Evolutionary conservation across 1,139 yeast species (phyloP).

Genomic region (Taiozyma sp.): DNA sequence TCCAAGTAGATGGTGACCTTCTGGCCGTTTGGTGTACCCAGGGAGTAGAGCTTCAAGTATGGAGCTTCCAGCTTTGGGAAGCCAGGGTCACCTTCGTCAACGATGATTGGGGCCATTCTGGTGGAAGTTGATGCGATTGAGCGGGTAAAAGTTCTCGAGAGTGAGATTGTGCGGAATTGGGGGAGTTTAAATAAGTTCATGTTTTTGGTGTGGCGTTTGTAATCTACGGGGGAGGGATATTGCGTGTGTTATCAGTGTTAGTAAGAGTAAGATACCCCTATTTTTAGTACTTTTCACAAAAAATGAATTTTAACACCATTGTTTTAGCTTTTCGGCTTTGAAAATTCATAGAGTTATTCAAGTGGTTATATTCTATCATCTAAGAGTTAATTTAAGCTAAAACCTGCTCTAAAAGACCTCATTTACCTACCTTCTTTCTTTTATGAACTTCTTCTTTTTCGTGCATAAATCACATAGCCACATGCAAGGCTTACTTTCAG

Average conservation of each 20-base stretch:
- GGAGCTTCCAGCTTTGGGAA: slow-evolving; percentile 29
- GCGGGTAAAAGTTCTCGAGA: background rate
- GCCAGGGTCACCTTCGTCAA: slow-evolving; percentile 26
- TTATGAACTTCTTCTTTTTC: too few species aligned
- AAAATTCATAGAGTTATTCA: too few species aligned
- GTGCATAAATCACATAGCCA: too few species aligned
- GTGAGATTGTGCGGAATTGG: background rate
- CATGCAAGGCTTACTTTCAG: too few species aligned
- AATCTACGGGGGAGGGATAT: background rate
- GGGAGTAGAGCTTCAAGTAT: slow-evolving; percentile 39
- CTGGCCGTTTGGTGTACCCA: slow-evolving; percentile 53
- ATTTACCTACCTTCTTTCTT: too few species aligned
- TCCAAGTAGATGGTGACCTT: slow-evolving; percentile 47
- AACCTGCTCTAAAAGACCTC: too few species aligned
- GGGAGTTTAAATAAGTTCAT: background rate
- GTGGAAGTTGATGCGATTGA: background rate
- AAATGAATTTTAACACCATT: too few species aligned
- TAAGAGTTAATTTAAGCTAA: too few species aligned
- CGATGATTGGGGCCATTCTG: slow-evolving; percentile 6
- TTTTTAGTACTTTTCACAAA: too few species aligned
- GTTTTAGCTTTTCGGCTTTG: too few species aligned
- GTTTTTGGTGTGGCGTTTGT: background rate
- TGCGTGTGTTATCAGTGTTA: background rate
- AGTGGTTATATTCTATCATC: too few species aligned
- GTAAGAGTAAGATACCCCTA: too few species aligned